Base-by-base conservation (phyloP, 352 stramenopile species). In the Thalassiosira exigua region DNA sequence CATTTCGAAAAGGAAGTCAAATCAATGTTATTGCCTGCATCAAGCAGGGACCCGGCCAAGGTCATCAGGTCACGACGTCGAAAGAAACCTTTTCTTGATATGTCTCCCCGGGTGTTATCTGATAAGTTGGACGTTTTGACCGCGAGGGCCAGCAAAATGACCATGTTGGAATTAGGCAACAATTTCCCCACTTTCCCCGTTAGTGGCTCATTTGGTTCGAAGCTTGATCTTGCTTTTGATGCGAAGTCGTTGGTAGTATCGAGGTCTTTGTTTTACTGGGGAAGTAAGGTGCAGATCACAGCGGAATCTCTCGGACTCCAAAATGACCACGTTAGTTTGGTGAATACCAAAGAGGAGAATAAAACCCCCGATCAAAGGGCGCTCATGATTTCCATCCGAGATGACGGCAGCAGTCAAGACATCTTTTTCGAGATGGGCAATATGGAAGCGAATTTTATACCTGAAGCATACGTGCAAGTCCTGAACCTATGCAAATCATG, bases 361-460 rank as follows among this genome's bases (percentile, higher is more conserved):
- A 22, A 65, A n/a, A n/a, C n/a, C n/a, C n/a, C n/a, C n/a, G n/a
- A n/a, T n/a, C n/a, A n/a, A n/a, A n/a, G n/a, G n/a, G n/a, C n/a
- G n/a, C n/a, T n/a, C n/a, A n/a, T n/a, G 60, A 72, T 50, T 17
- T 57, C 36, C 50, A 53, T 11, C 27, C 44, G 53, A 36, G 33
- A 36, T 79, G n/a, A 60, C 46, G 52, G 41, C 74, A 54, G 60
- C 57, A 36, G 50, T 33, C 67, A 69, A 44, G 69, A 74, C 27
- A 72, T 85, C 26, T 76, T 72, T 69, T 50, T 85, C 57, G 78
- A 79, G 44, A 39, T 61, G 30, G 78, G 65, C 33, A 41, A 56
- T 42, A 59, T 78, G 14, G 39, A 75, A 64, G 64, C 46, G n/a
- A 69, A 54, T 27, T 79, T 79, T 72, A 32, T 39, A 32, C 66